phyloP scores from a whole-genome alignment of 2,329 filamentous ascomycete genomes.

The Reticulascus tulasneorum region DNA sequence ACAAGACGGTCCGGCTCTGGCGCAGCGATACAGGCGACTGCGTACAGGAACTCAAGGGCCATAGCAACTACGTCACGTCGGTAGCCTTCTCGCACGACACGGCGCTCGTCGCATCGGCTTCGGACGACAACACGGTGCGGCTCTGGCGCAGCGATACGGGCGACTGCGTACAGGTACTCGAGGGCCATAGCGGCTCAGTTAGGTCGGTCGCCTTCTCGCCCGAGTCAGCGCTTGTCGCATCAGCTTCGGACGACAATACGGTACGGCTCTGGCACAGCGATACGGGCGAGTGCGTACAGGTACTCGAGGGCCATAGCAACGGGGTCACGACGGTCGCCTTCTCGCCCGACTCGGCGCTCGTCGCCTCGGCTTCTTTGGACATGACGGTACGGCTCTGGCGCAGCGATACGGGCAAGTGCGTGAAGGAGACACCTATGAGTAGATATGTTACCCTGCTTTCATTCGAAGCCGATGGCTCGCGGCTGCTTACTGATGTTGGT shows the following conservation, averaged over 20 bases:
- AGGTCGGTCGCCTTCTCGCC: background rate
- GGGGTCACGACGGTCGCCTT: slow-evolving; percentile 5
- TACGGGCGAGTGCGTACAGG: slow-evolving; percentile 5
- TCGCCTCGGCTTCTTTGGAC: background rate
- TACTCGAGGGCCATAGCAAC: slow-evolving; percentile 3
- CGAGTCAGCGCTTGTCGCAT: background rate
- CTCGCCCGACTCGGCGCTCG: slow-evolving; percentile 7
- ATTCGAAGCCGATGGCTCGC: too few relatives aligned
- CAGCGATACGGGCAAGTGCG: slow-evolving; percentile 7
- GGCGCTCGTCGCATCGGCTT: background rate
- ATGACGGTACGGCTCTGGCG: slow-evolving; percentile 1
- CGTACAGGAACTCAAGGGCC: too few relatives aligned
- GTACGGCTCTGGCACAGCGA: too few relatives aligned
- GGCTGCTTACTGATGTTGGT: too few relatives aligned
- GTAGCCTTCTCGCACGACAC: background rate
- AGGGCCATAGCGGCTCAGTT: background rate
- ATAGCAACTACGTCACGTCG: background rate
- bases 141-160: background rate
- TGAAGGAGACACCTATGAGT: too few relatives aligned
- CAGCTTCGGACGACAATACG: too few relatives aligned
- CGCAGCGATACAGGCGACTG: too few relatives aligned
- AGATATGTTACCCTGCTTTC: too few relatives aligned
- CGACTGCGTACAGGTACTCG: background rate
- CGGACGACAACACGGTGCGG: background rate
- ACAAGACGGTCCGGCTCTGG: too few relatives aligned